Conservation (phyloP, 371 early-diverging fungal species). For the Saksenaea oblongispora region DNA sequence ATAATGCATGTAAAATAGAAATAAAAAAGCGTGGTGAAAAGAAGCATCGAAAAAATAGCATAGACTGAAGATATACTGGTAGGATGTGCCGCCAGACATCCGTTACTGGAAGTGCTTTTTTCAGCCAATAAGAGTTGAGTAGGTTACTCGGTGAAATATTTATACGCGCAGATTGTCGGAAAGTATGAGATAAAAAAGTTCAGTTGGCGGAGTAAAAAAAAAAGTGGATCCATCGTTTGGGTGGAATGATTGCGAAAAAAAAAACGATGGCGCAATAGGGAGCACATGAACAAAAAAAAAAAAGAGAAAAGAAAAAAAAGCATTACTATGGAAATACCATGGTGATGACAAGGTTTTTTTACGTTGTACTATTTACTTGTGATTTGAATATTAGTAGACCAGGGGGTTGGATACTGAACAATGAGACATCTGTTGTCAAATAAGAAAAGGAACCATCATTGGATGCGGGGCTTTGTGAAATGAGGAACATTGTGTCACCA, state of each 20-base stretch:
- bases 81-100: no score
- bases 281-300: not conserved
- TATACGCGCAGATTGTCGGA: no score
- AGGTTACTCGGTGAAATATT: no score
- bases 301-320: not conserved
- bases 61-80: no score
- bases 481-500: not conserved
- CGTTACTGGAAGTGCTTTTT: no score
- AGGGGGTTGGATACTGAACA: not conserved
- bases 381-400: not conserved
- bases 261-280: not conserved
- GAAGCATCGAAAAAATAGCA: no score
- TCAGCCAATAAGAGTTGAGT: no score
- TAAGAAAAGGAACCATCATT: not conserved
- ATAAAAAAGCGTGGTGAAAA: no score
- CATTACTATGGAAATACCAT: not conserved
- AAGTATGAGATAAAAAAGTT: not conserved
- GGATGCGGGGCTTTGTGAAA: conserved; percentile 3
- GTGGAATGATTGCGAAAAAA: not conserved
- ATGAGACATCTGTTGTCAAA: conserved; percentile 1
- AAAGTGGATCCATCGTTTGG: not conserved
- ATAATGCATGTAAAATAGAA: no score
- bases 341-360: not conserved
- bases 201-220: not conserved
- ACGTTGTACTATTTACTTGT: no score